phyloP scores from a whole-genome alignment of 176 grass and related monocot species.

The Musa itinerans region DNA sequence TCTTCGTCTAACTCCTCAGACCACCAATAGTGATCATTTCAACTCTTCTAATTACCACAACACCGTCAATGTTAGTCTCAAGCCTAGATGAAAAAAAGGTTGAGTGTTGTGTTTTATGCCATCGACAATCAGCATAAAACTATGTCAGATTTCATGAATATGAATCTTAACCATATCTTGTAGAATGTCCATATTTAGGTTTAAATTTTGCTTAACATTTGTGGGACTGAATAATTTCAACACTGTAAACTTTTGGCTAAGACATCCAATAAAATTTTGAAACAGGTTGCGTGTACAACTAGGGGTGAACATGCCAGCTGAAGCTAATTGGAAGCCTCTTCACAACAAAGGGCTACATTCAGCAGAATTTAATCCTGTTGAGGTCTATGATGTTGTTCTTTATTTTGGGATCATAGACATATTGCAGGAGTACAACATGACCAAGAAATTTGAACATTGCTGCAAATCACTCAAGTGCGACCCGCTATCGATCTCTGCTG shows the following conservation, averaged over 20 bases:
- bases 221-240: no score
- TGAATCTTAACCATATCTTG: no score
- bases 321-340: slow-evolving; percentile 40
- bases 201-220: no score
- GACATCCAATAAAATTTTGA: slow-evolving; percentile 7
- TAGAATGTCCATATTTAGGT: no score
- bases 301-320: slow-evolving; percentile 93
- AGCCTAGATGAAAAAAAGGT: no score
- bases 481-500: slow-evolving; percentile 66
- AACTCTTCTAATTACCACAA: no score
- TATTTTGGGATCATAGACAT: slow-evolving; percentile 99
- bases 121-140: no score
- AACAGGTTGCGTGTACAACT: slow-evolving; percentile 84
- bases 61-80: no score
- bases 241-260: neutral
- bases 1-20: no score
- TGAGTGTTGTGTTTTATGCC: no score
- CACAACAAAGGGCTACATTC: slow-evolving; percentile 28
- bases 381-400: slow-evolving; percentile 78
- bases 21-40: no score
- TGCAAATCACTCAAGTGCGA: slow-evolving; percentile 86
- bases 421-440: slow-evolving; percentile 73
- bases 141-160: no score
- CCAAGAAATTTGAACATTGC: slow-evolving; percentile 74
- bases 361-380: slow-evolving; percentile 31